Evolutionary conservation across 192 early-diverging fungal genomes (phyloP).

Genomic region (Coemansia sp.): DNA sequence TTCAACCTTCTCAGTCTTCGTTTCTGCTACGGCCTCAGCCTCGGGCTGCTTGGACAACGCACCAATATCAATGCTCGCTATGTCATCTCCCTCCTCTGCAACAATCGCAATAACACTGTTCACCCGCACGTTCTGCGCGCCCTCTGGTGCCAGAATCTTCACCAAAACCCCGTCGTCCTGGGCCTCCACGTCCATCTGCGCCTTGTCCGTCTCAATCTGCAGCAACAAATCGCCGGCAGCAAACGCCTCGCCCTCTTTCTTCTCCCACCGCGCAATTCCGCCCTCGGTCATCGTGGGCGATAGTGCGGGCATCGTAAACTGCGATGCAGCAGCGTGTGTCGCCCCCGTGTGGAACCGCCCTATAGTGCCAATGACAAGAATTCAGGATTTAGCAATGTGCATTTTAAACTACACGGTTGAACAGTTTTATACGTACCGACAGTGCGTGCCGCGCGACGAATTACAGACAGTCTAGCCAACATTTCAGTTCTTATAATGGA

Average conservation of each 20-base stretch:
- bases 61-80: conserved; percentile 73
- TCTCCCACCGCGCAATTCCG: conserved; percentile 90
- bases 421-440: conserved; percentile 22
- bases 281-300: conserved; percentile 99
- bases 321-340: conserved; percentile 25
- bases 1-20: too few relatives aligned
- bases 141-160: conserved; percentile 79
- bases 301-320: conserved; percentile 92
- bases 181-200: conserved; percentile 98
- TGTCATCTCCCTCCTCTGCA: conserved; percentile 86
- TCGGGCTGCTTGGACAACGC: conserved; percentile 21
- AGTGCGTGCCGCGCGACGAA: conserved; percentile 25
- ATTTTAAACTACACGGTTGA: background rate
- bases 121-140: conserved; percentile 67
- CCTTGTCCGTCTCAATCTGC: conserved; percentile 98
- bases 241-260: conserved; percentile 89
- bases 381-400: background rate
- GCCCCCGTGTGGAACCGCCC: background rate
- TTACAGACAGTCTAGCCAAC: conserved; percentile 37
- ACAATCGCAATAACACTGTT: conserved; percentile 78
- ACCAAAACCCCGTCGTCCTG: conserved; percentile 97
- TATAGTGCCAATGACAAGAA: background rate
- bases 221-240: conserved; percentile 88
- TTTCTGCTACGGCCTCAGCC: background rate
- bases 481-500: conserved; percentile 11